Conservation (phyloP, 805 yeast species). For the Lipomyces chichibuensis region DNA sequence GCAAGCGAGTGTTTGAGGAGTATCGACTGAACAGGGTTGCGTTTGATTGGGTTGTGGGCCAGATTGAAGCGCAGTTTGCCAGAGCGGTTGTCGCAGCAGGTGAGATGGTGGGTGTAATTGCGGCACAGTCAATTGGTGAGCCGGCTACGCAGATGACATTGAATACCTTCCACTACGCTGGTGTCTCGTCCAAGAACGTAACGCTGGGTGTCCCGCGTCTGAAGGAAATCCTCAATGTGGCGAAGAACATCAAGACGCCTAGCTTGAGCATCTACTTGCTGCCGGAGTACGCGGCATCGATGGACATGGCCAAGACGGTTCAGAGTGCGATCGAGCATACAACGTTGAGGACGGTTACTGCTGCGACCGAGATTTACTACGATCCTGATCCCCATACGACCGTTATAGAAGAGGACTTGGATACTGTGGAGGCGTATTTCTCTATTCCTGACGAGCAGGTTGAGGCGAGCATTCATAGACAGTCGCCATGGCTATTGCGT, state of each 20-base stretch:
- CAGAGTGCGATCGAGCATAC: constrained; percentile 98
- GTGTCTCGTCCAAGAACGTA: constrained; percentile 95
- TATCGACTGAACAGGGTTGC: constrained; percentile 81
- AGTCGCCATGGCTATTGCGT: constrained; percentile 97
- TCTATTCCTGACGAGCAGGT: constrained; percentile 98
- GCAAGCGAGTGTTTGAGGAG: constrained; percentile 90
- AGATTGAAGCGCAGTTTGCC: constrained; percentile 89
- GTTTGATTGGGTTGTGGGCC: constrained; percentile 95
- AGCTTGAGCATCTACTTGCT: constrained; percentile 91
- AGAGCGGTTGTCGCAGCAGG: constrained; percentile 93
- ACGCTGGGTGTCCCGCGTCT: constrained; percentile 97
- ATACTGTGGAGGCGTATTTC: constrained; percentile 95
- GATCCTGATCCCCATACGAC: constrained; percentile 98
- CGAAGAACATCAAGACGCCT: constrained; percentile 99
- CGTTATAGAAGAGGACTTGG: constrained; percentile 95
- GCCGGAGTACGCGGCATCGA: constrained; percentile 78
- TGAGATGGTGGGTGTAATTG: constrained; percentile 97
- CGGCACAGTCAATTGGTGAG: constrained; percentile 97
- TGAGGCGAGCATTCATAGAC: constrained; percentile 89
- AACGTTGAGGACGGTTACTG: constrained; percentile 88
- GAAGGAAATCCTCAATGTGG: constrained; percentile 97
- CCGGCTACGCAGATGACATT: constrained; percentile 98
- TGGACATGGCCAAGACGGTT: constrained; percentile 90
- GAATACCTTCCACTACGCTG: constrained; percentile 97
- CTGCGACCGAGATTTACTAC: constrained; percentile 95